A percentile compares a stretch with the other conserved stretches of the same genome.
Evolutionary conservation across 202 grass and related monocot species (phyloP).

Genomic region (Miscanthus sacchariflorus): DNA sequence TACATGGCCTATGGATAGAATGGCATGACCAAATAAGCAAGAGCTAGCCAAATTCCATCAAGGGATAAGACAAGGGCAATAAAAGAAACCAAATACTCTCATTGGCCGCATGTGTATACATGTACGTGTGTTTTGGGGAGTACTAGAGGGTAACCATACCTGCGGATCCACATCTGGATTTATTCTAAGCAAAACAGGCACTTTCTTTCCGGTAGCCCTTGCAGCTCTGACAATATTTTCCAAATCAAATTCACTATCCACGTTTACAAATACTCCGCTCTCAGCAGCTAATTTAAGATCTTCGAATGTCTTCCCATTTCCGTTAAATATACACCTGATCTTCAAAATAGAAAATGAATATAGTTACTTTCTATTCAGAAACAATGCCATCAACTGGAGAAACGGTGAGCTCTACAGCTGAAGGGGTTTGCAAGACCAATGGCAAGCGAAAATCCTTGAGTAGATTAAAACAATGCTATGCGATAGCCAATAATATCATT

Average conservation of each 20-base stretch:
- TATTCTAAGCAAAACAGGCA: conserved; percentile 94
- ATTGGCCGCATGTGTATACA: not conserved
- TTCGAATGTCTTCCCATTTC: conserved; percentile 92
- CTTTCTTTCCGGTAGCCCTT: conserved; percentile 76
- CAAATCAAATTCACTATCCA: conserved; percentile 99
- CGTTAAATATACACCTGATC: conserved; percentile 98
- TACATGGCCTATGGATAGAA: not conserved
- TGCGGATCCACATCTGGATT: conserved; percentile 99
- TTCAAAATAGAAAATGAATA: conserved; percentile 55
- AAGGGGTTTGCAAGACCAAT: conserved; percentile 11
- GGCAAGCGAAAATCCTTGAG: not conserved
- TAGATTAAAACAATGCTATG: not conserved
- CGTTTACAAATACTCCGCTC: conserved; percentile 89
- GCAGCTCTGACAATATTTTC: conserved; percentile 91
- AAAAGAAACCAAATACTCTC: conserved; percentile 39
- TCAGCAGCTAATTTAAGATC: conserved; percentile 92
- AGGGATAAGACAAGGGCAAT: not conserved
- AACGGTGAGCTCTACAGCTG: conserved; percentile 30
- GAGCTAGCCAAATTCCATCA: not conserved
- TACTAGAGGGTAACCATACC: conserved; percentile 48
- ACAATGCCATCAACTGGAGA: not conserved
- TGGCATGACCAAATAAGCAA: not conserved
- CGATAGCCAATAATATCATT: not conserved
- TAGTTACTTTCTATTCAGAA: conserved; percentile 7
- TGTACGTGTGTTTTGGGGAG: not conserved